Evolutionary conservation across 1,284 basidiomycete genomes (phyloP).

Genomic region (Rhodotorula glutinis): DNA sequence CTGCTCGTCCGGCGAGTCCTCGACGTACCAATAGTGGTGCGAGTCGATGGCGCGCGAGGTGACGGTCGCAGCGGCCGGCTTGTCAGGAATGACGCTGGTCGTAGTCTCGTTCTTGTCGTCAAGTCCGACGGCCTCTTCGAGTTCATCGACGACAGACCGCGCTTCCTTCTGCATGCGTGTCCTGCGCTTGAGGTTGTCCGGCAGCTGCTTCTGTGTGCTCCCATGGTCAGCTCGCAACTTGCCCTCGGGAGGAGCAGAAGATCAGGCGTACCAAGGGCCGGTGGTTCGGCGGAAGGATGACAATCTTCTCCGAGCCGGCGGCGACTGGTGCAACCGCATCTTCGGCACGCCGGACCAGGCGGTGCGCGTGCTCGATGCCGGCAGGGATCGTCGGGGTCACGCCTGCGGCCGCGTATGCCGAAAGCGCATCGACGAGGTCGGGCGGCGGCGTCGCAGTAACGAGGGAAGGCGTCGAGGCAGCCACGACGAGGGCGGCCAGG

Average conservation of each 20-base stretch:
- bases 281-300: background rate
- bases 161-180: background rate
- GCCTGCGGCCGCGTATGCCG: slow-evolving; percentile 1
- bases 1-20: slow-evolving; percentile 4
- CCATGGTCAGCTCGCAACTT: background rate
- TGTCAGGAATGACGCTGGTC: background rate
- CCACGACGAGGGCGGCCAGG: slow-evolving; percentile 1
- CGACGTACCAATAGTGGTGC: slow-evolving; percentile 19
- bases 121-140: slow-evolving; percentile 2
- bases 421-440: background rate
- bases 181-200: background rate
- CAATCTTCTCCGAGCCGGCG: background rate
- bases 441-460: slow-evolving; percentile 7
- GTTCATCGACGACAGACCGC: background rate
- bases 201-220: background rate
- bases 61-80: background rate
- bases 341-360: background rate
- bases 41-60: slow-evolving; percentile 2
- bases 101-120: background rate
- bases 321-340: background rate
- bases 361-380: background rate
- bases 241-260: background rate
- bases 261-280: background rate
- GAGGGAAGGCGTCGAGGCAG: background rate
- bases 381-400: background rate